Base-by-base conservation (phyloP, 2,329 filamentous ascomycete species). In the Botrytis aclada region DNA sequence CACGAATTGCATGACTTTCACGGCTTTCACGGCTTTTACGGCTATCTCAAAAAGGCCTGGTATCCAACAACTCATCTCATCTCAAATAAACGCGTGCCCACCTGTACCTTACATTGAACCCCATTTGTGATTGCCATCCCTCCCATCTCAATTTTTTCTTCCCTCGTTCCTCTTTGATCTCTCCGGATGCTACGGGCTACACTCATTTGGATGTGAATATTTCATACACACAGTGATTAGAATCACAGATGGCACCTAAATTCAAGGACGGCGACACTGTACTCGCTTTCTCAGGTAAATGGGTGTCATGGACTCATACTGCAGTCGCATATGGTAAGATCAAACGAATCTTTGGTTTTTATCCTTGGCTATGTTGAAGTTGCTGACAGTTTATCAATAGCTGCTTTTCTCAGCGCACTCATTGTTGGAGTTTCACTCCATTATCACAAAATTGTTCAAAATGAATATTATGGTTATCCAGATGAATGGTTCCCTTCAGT, bases 401-500 rank as follows among this genome's bases (percentile, higher is more conserved):
- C 88, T 80, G 95, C 95, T 73, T 98, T 98, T 81, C 76, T 97
- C 76, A 94, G 93, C 81, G 95, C 95, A 74, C 86, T 98, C 77
- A 82, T 95, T 72, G 90, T 97, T 75, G 95, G 95, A 77, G 85
- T 91, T 72, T 88, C 86, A 72, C 87, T 99, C 66, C 96, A 99
- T 84, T 98, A 96, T 84, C 89, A 92, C 81, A 99, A 99, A 85
- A 99, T 99, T 78, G 96, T 99, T 72, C 87, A 98, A 83, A 99
- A 99, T 83, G 94, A 99, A 83, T 93, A 95, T 84, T 97, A 94
- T 83, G 94, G 94, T 78, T 97, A 97, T 81, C 95, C 95, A 2
- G 86, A 97, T 77, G 95, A 98, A 86, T 98, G 95, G 95, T 97
- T 97, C 80, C 95, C 95, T 73, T 97, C 95, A 61, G 95, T 98